Percentiles rank a stretch among this genome's conserved stretches.
Evolutionary conservation across 495 filamentous ascomycete species (phyloP).

Genomic region (Penicillium alfredii): DNA sequence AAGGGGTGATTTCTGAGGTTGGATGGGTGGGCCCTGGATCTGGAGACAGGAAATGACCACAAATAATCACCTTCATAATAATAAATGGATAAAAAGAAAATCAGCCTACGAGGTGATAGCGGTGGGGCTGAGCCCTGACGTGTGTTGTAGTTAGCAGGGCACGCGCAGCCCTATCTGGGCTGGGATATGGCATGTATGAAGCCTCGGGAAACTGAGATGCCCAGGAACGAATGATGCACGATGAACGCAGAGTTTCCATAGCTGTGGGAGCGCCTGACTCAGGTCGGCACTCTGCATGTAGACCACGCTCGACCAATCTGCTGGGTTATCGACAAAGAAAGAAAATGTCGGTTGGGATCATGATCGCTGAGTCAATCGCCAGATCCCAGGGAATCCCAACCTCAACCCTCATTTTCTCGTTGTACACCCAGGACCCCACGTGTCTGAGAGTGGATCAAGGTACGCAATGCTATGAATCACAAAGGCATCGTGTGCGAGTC

Average conservation of each 20-base stretch:
- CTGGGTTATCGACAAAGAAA: constrained; percentile 1
- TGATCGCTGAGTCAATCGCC: constrained; percentile 14
- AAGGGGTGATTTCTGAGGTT: constrained; percentile 4
- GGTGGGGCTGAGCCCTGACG: too few species aligned
- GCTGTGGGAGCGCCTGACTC: constrained; percentile 4
- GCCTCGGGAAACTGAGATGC: too few species aligned
- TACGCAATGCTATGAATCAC: constrained; percentile 6
- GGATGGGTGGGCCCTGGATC: too few species aligned
- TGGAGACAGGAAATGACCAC: too few species aligned
- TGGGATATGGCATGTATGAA: neutral
- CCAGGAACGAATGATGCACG: constrained; percentile 7
- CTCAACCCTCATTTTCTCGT: too few species aligned
- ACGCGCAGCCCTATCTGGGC: constrained; percentile 1
- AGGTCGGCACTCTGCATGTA: constrained; percentile 12
- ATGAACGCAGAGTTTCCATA: constrained; percentile 4
- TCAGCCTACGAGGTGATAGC: neutral
- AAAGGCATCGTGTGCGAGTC: constrained; percentile 7
- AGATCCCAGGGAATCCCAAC: too few species aligned
- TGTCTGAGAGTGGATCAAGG: constrained; percentile 8
- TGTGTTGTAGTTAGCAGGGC: neutral
- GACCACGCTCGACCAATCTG: constrained; percentile 4
- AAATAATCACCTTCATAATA: too few species aligned
- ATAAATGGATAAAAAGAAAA: neutral
- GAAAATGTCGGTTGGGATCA: constrained; percentile 2
- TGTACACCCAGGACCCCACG: constrained; percentile 9